phyloP scores from a whole-genome alignment of 2,329 filamentous ascomycete species.

The Blastomyces silverae region DNA sequence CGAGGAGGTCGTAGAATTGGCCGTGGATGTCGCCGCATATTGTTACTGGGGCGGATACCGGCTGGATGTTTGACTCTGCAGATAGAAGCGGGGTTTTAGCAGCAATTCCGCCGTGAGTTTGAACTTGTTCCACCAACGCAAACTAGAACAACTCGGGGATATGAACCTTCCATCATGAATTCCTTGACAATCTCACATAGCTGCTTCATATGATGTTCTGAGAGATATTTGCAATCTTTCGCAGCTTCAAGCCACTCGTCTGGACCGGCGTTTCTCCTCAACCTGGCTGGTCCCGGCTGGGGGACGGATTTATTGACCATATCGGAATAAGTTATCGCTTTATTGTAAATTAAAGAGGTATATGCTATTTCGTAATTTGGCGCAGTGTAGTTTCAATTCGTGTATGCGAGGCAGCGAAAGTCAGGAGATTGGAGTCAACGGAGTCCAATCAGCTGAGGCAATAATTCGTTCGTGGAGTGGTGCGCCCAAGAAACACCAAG shows the following conservation, averaged over 20 bases:
- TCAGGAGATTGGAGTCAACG: too few species aligned
- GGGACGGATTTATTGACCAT: slow-evolving; percentile 58
- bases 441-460: background rate
- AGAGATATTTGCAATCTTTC: slow-evolving; percentile 94
- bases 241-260: slow-evolving; percentile 97
- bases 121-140: background rate
- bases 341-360: background rate
- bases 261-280: slow-evolving; percentile 74
- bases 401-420: background rate
- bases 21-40: slow-evolving; percentile 98
- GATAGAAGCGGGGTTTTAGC: background rate
- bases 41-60: slow-evolving; percentile 92
- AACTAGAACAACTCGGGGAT: slow-evolving; percentile 6
- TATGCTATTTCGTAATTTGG: background rate
- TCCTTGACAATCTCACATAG: slow-evolving; percentile 98
- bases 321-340: background rate
- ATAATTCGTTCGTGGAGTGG: background rate
- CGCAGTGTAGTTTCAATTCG: background rate
- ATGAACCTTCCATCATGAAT: slow-evolving; percentile 89
- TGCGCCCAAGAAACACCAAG: background rate
- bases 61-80: slow-evolving; percentile 94
- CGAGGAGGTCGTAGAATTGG: slow-evolving; percentile 95
- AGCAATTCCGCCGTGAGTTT: background rate
- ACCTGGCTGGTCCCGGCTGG: slow-evolving; percentile 80
- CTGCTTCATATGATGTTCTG: slow-evolving; percentile 96